Base-by-base conservation (phyloP, 169 alveolate genomes). In the Eimeria maxima region DNA sequence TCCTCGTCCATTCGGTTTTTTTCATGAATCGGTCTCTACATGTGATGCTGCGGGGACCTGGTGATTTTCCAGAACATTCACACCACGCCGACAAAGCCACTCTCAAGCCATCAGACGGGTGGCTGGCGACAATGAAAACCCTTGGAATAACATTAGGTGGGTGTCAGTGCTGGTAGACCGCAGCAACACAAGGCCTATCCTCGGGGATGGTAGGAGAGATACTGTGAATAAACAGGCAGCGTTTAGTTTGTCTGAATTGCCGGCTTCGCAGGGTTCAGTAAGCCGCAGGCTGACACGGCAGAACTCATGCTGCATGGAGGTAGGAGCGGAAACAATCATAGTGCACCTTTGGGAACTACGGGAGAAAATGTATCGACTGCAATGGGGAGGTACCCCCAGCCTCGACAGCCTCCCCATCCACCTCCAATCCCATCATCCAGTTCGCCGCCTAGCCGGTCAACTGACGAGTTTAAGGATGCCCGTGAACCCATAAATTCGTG, bases 381-480 rank as follows among this genome's bases (percentile, higher is more conserved):
- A 53, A 55, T 57, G 27, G 55, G 65, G 44, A 45, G 67, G 44
- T 33, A 22, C 27, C 5, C 24, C 24, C 65, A 45, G 22, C 88
- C 88, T 45, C 67, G 44, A 78, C 91, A 83, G 60, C 73, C 73
- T 47, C 91, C 73, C 11, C 91, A 47, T 50, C 73, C 91, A 83
- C 91, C 91, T 53, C 73, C 57, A 78, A 67, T 65, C 20, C 74
- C 73, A 24, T 13, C 20, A 13, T 24, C 67, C 44, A 78, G 42
- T 45, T 44, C 88, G 45, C 91, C 91, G 16, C 55, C n/a, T 27
- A 53, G 91, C 91, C 91, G 57, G 55, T 83, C 91, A 83, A 83
- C 91, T 13, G 91, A 83, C 71, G 91, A 83, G 53, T 83, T 83
- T 83, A 83, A 83, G 44, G 91, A 83, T 53, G 91, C 91, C 27